Evolutionary conservation across 2,329 filamentous ascomycete genomes (phyloP), one percentile per base, ranked within the genome.

Genomic region (Aspergillus quadricinctus): DNA sequence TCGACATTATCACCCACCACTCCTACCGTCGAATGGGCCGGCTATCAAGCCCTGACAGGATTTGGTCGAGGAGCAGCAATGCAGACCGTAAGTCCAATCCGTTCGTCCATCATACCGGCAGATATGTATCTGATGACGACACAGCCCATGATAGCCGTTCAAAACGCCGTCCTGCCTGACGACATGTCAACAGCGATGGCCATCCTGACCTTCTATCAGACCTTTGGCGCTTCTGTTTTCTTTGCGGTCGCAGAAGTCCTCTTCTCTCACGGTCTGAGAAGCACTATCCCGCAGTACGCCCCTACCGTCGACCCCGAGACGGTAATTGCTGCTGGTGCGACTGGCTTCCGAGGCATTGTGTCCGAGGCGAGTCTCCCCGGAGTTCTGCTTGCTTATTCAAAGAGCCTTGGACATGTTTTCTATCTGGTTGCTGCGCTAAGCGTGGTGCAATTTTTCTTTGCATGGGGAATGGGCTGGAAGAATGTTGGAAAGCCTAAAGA

Each of bases 201-300:
- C 3, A 63, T 76, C 45, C 66, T 76, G 17, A 72, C 75, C 53
- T 78, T 76, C 61, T 57, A 57, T 45, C 73, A 77, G 49, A 76
- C 70, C 1, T 70, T 78, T n/a, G 71, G 72, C n/a, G 75, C 75
- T 2, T 69, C 75, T 0, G 51, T 84, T 1, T 83, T 83, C 57
- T 75, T 85, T 28, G 77, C 77, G 3, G 74, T 82, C 25, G 81
- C 72, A 0, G 76, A 84, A 59, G 78, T 77, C 54, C 74, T 84
- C 17, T 80, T 82, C 64, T 68, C 71, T 4, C 75, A 77, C 49
- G 66, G 67, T 1, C 64, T 81, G 0, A 58, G 74, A n/a, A 61
- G 59, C 1, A 66, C 64, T 4, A 61, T 78, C 1, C 60, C 63
- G 3, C 50, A 60, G 17, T 69, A 71, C 10, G 66, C 75, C 2